Conservation (phyloP, 2,329 filamentous ascomycete species). For the Plectosphaerella plurivora region DNA sequence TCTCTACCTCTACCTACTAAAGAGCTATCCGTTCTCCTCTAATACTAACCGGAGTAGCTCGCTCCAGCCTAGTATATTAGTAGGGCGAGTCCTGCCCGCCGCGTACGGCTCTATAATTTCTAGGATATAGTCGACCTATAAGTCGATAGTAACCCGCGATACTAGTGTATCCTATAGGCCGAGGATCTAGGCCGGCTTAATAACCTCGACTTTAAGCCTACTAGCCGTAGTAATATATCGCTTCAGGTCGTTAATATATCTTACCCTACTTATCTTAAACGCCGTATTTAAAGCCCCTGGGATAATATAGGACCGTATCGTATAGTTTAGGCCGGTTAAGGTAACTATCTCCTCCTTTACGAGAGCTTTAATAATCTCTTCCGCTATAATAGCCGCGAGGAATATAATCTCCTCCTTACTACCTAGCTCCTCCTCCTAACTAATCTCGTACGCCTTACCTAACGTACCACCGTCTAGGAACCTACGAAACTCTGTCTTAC, state of each 20-base stretch:
- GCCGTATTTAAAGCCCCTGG: conserved; percentile 6
- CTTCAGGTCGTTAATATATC: conserved; percentile 2
- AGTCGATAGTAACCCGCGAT: too few species aligned
- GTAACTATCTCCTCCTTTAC: not conserved
- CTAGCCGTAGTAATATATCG: not conserved
- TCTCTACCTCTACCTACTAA: conserved; percentile 2
- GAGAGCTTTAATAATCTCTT: conserved; percentile 3
- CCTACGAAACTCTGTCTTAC: conserved; percentile 3
- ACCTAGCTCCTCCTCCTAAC: conserved; percentile 12
- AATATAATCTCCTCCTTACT: conserved; percentile 14
- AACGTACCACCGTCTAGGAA: conserved; percentile 4
- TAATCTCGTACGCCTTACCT: not conserved
- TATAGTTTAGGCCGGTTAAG: conserved; percentile 6
- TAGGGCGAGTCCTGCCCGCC: not conserved
- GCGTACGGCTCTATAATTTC: not conserved
- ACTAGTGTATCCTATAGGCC: too few species aligned
- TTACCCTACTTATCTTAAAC: not conserved
- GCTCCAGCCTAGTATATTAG: not conserved
- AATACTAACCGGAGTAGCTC: conserved; percentile 1
- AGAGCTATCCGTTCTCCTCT: conserved; percentile 4
- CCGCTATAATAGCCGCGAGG: conserved; percentile 10
- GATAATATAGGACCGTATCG: conserved; percentile 12
- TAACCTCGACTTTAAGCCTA: not conserved
- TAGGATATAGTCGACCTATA: conserved; percentile 1
- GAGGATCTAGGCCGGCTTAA: not conserved